These are phyloP conservation scores for Penicillium silybi DNA, from an alignment of 495 filamentous ascomycete genomes.

Conservation along the genomic window DNA sequence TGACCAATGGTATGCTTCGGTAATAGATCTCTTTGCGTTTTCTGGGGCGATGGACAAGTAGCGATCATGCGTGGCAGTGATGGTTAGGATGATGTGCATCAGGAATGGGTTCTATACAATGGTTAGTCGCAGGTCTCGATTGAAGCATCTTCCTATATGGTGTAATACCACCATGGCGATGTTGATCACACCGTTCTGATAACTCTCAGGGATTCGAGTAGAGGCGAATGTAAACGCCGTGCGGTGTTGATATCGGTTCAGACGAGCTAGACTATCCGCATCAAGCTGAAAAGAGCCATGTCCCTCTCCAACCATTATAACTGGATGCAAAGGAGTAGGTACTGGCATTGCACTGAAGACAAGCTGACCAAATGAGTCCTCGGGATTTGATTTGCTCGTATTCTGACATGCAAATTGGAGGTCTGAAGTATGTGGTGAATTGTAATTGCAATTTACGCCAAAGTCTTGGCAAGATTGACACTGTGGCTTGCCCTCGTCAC, in stretches of 20 bases:
- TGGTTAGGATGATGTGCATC: conserved; percentile 36
- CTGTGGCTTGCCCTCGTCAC: conserved; percentile 34
- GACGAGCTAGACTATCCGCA: conserved; percentile 18
- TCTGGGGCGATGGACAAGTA: conserved; percentile 7
- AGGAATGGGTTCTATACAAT: conserved; percentile 34
- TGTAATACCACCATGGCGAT: conserved; percentile 12
- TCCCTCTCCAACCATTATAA: conserved; percentile 11
- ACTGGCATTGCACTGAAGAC: conserved; percentile 4
- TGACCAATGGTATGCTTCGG: conserved; percentile 35
- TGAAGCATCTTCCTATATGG: background rate
- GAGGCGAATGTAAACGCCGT: conserved; percentile 27
- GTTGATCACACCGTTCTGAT: conserved; percentile 7
- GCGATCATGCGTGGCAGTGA: conserved; percentile 37
- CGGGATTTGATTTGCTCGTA: conserved; percentile 1
- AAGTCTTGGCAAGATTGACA: conserved; percentile 34
- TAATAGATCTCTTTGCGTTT: conserved; percentile 9
- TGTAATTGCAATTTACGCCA: conserved; percentile 37
- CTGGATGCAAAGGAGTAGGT: background rate
- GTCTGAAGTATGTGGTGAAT: conserved; percentile 15
- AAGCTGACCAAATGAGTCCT: conserved; percentile 4
- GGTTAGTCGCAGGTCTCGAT: background rate
- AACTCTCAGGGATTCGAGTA: conserved; percentile 9
- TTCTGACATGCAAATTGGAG: conserved; percentile 23
- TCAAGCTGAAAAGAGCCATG: conserved; percentile 21
- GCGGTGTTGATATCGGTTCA: conserved; percentile 27